phyloP scores from a whole-genome alignment of 108 stramenopile genomes.

The Thalassiosira profunda region DNA sequence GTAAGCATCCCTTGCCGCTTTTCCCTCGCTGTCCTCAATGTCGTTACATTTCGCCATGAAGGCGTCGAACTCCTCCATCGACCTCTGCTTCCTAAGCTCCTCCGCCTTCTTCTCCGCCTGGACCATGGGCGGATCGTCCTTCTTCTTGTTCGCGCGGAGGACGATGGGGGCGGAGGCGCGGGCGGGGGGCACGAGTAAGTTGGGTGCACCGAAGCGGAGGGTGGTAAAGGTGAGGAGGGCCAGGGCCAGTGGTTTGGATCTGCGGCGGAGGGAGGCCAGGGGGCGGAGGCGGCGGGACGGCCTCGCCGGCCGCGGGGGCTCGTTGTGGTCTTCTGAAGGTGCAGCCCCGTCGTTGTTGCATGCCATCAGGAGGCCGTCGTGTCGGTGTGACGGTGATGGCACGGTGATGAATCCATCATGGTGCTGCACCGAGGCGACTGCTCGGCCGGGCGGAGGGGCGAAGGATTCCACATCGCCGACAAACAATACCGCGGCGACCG shows the following conservation, averaged over 20 bases:
- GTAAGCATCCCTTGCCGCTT: constrained; percentile 58
- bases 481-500: no score
- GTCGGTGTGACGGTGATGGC: no score
- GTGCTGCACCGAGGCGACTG: no score
- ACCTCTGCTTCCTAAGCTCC: constrained; percentile 38
- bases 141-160: constrained; percentile 61
- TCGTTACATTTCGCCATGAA: constrained; percentile 57
- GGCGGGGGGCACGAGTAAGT: constrained; percentile 22
- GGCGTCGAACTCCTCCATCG: constrained; percentile 40
- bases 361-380: no score
- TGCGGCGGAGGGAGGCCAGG: neutral
- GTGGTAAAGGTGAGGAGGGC: constrained; percentile 24
- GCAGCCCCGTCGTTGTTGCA: no score
- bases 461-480: constrained; percentile 25
- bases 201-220: neutral
- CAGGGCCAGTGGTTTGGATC: constrained; percentile 36
- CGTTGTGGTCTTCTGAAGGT: no score
- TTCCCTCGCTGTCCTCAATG: constrained; percentile 64
- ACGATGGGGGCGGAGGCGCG: constrained; percentile 76
- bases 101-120: constrained; percentile 60
- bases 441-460: constrained; percentile 20
- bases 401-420: no score
- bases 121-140: constrained; percentile 58
- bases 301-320: no score
- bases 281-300: neutral